Evolutionary conservation across 331 rosid genomes (phyloP).

Genomic region (Malus hybrid): DNA sequence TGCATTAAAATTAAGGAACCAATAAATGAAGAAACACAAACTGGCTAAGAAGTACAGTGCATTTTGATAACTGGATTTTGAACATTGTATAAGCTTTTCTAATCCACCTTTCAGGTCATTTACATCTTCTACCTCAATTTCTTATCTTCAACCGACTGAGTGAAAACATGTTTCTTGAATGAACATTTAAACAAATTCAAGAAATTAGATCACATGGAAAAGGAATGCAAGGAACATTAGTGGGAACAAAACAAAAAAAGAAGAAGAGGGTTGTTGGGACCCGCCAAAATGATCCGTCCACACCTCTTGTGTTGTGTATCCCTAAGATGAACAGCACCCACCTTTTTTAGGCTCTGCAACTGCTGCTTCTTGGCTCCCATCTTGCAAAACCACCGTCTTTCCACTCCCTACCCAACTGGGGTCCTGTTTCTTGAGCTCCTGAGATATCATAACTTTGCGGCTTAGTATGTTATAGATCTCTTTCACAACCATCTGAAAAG

Average conservation of each 20-base stretch:
- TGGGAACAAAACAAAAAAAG: neutral
- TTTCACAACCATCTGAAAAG: conserved; percentile 82
- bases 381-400: conserved; percentile 65
- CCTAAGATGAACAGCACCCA: conserved; percentile 65
- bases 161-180: conserved; percentile 13
- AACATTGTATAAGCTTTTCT: conserved; percentile 18
- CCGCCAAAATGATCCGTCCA: conserved; percentile 23
- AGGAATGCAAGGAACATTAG: conserved; percentile 22
- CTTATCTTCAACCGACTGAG: conserved; percentile 20
- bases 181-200: conserved; percentile 16
- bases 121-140: conserved; percentile 31
- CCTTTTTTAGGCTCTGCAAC: conserved; percentile 37
- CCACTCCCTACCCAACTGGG: conserved; percentile 46
- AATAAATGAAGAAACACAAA: neutral
- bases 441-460: conserved; percentile 86
- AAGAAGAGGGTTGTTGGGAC: conserved; percentile 21
- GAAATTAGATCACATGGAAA: conserved; percentile 16
- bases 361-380: conserved; percentile 34
- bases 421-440: conserved; percentile 62
- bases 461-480: conserved; percentile 86
- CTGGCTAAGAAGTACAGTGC: neutral
- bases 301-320: conserved; percentile 4
- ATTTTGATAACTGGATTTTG: neutral
- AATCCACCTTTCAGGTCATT: conserved; percentile 16
- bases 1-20: neutral